These are phyloP conservation scores for Pythium graminicola DNA, from an alignment of 352 stramenopile species.

Conservation along the genomic window DNA sequence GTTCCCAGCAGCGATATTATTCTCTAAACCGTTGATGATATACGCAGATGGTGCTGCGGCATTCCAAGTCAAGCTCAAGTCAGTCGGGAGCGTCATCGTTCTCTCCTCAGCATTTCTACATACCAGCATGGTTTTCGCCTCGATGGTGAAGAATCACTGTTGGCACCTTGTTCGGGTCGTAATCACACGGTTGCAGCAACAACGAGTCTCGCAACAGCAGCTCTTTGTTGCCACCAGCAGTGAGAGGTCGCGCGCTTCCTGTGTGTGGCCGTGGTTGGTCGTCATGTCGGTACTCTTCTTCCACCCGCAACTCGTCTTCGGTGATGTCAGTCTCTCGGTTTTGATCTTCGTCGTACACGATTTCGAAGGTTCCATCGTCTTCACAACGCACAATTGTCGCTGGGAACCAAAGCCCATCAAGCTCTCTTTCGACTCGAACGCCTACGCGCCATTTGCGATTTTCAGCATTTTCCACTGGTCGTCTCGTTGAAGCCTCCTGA, in stretches of 20 bases:
- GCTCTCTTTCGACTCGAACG: conserved; percentile 51
- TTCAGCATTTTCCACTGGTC: conserved; percentile 13
- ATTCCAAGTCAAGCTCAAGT: no score
- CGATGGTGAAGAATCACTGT: conserved; percentile 72
- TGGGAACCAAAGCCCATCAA: conserved; percentile 75
- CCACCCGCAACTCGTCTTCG: conserved; percentile 35
- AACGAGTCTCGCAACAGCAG: conserved; percentile 48
- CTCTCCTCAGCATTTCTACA: no score
- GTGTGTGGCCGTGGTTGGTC: conserved; percentile 2
- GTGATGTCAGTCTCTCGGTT: conserved; percentile 61
- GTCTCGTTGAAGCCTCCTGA: conserved; percentile 6
- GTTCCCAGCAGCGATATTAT: conserved; percentile 75
- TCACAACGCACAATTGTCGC: conserved; percentile 46
- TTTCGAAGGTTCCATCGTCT: conserved; percentile 50
- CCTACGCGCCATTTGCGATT: conserved; percentile 36
- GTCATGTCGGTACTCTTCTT: conserved; percentile 20
- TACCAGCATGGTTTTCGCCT: conserved; percentile 63
- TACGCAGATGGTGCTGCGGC: conserved; percentile 41
- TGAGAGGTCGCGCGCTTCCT: conserved; percentile 4
- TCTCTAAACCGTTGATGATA: conserved; percentile 82
- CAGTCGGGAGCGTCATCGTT: no score
- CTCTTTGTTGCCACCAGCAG: conserved; percentile 28
- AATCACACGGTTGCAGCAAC: conserved; percentile 51
- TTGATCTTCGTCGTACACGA: conserved; percentile 78
- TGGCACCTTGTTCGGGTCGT: conserved; percentile 60